Evolutionary conservation across 2,329 filamentous ascomycete species (phyloP), one percentile per base, ranked within the genome.

Genomic region (Botrytis tulipae): DNA sequence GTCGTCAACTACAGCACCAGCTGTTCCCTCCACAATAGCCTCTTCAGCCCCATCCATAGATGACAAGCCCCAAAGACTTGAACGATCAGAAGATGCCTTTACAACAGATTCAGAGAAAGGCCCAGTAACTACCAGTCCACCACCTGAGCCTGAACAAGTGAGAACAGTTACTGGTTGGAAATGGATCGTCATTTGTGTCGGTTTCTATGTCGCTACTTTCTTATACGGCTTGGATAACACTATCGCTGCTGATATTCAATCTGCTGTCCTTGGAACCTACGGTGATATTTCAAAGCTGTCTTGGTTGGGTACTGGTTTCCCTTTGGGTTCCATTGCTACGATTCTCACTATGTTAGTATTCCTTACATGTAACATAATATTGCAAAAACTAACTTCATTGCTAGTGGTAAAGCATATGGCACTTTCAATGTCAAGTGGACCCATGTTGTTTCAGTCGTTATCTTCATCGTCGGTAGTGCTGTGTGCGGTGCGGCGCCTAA

Each of bases 181-280:
- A 76, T 82, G 81, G 80, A 70, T 66, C 18, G 25, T 78, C 1
- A 72, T 80, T 1, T 72, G 70, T 59, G 20, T 68, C 25, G 70
- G 70, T 0, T 68, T 72, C 29, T 68, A 72, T 46, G 48, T 67
- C 37, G 51, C 70, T 32, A 54, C 51, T 8, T 72, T 72, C 70
- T 46, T 72, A 40, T 73, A 71, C 63, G 67, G 65, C 16, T 44
- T 73, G 46, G 73, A 74, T n/a, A 74, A 72, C 9, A 74, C 73
- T 25, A 62, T 88, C 59, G 82, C 83, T 4, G 85, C 85, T 29
- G 82, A 85, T 75, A 81, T 86, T 29, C 84, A 86, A 73, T 82
- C 81, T 77, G 70, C 70, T 14, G 82, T 85, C n/a, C 75, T 83
- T 35, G 78, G 81, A 29, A 74, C 74, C 0, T 83, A 84, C 37